phyloP scores from a whole-genome alignment of 2,329 filamentous ascomycete genomes.

The Aureobasidium sp. region DNA sequence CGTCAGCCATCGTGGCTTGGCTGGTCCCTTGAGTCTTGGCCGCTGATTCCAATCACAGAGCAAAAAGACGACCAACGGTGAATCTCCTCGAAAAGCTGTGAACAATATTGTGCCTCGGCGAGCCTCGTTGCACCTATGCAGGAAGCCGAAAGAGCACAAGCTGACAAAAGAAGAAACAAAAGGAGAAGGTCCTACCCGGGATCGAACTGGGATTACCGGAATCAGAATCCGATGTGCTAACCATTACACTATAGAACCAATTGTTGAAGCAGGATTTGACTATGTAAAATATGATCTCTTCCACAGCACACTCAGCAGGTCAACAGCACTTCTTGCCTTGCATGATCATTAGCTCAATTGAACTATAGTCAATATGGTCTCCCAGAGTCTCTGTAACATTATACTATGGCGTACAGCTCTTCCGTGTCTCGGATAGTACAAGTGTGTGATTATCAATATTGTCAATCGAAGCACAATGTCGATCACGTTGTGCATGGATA shows the following conservation, averaged over 20 bases:
- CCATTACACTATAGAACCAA: constrained; percentile 17
- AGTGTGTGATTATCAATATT: no score
- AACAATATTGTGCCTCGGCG: no score
- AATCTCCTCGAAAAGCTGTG: no score
- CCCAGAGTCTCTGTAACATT: no score
- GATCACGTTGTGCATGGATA: neutral
- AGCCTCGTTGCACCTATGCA: neutral
- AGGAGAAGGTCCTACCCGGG: constrained; percentile 13
- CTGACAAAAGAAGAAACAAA: neutral
- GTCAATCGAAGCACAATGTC: neutral
- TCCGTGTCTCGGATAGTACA: no score
- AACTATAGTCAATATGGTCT: no score
- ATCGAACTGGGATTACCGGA: constrained; percentile 16
- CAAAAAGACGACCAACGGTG: neutral
- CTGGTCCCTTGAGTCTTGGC: neutral
- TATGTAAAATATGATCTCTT: neutral
- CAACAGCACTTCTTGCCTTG: no score
- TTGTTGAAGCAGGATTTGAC: neutral
- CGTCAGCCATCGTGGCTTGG: neutral
- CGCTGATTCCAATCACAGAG: neutral
- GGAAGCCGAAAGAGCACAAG: neutral
- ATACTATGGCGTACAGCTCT: no score
- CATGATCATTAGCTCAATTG: no score
- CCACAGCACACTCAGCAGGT: no score
- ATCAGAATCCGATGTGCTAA: constrained; percentile 17